Conservation (phyloP, 2,329 filamentous ascomycete species). For the Aspergillus sclerotialis region DNA sequence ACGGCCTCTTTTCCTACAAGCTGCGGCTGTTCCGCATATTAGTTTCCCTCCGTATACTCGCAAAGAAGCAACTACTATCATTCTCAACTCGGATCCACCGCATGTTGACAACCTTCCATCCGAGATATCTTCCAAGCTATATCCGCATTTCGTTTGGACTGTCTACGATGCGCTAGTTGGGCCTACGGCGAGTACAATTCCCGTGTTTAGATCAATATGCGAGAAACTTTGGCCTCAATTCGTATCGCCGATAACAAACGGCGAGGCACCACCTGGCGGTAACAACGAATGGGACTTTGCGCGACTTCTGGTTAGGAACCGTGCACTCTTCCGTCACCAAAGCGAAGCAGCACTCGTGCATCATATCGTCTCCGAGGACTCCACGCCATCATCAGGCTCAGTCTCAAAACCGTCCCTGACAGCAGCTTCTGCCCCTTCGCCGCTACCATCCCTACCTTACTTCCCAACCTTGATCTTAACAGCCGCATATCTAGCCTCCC, state of each 20-base stretch:
- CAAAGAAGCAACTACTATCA: conserved; percentile 68
- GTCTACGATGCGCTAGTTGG: conserved; percentile 83
- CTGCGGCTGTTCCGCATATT: conserved; percentile 65
- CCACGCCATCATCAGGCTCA: conserved; percentile 5
- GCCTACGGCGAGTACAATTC: conserved; percentile 71
- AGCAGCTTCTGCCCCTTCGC: conserved; percentile 19
- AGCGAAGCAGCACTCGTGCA: conserved; percentile 39
- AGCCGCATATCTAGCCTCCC: conserved; percentile 41
- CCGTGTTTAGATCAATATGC: conserved; percentile 64
- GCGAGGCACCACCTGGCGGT: conserved; percentile 44
- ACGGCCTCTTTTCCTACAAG: conserved; percentile 61
- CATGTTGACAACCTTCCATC: conserved; percentile 22
- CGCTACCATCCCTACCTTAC: conserved; percentile 36
- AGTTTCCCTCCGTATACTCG: conserved; percentile 82
- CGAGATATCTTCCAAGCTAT: conserved; percentile 27
- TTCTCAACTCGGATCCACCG: conserved; percentile 50
- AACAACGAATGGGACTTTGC: conserved; percentile 69
- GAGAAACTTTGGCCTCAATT: conserved; percentile 78
- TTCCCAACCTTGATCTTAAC: conserved; percentile 42
- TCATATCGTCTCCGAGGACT: conserved; percentile 30
- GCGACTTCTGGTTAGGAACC: conserved; percentile 59
- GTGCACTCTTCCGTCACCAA: conserved; percentile 39
- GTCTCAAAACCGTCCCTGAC: conserved; percentile 13
- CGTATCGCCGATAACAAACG: conserved; percentile 65
- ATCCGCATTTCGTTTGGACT: conserved; percentile 68